phyloP scores from a whole-genome alignment of 2,329 filamentous ascomycete species.

The Sporothrix pseudoabietina region DNA sequence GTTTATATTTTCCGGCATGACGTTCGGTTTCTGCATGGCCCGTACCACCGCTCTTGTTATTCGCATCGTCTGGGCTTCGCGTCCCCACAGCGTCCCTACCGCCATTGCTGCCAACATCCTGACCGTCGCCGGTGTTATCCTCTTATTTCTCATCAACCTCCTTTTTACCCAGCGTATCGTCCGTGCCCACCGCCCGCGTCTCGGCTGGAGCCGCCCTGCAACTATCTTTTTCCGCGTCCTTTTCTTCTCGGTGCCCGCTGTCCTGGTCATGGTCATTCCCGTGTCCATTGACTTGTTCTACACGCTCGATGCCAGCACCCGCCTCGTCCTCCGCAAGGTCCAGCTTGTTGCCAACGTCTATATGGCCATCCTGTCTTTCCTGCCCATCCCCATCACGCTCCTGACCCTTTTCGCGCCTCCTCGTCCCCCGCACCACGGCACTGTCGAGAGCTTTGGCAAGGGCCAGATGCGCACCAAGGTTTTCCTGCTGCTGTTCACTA shows the following conservation, averaged over 20 bases:
- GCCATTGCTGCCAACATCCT: conserved; percentile 68
- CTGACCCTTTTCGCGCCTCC: conserved; percentile 53
- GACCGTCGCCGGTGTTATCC: conserved; percentile 70
- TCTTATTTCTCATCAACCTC: conserved; percentile 78
- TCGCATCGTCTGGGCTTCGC: conserved; percentile 56
- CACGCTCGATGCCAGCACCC: conserved; percentile 57
- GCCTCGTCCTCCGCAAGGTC: conserved; percentile 59
- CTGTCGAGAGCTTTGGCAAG: conserved; percentile 63
- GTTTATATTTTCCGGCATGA: conserved; percentile 60
- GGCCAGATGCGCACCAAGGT: conserved; percentile 70
- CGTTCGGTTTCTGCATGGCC: conserved; percentile 62
- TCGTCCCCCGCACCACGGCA: conserved; percentile 34
- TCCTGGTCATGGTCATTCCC: conserved; percentile 67
- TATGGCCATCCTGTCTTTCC: conserved; percentile 65
- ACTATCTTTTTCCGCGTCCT: conserved; percentile 58
- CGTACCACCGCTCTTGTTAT: conserved; percentile 55
- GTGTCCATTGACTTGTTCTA: conserved; percentile 67
- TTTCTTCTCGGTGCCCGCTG: conserved; percentile 57
- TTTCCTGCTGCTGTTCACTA: conserved; percentile 61
- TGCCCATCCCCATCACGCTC: conserved; percentile 62
- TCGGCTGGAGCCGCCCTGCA: conserved; percentile 67
- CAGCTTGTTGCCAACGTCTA: conserved; percentile 64
- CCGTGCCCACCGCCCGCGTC: conserved; percentile 67
- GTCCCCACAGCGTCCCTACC: conserved; percentile 46
- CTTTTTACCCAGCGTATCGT: conserved; percentile 75